Conservation (phyloP, 192 early-diverging fungal species). For the Coemansia pectinata region DNA sequence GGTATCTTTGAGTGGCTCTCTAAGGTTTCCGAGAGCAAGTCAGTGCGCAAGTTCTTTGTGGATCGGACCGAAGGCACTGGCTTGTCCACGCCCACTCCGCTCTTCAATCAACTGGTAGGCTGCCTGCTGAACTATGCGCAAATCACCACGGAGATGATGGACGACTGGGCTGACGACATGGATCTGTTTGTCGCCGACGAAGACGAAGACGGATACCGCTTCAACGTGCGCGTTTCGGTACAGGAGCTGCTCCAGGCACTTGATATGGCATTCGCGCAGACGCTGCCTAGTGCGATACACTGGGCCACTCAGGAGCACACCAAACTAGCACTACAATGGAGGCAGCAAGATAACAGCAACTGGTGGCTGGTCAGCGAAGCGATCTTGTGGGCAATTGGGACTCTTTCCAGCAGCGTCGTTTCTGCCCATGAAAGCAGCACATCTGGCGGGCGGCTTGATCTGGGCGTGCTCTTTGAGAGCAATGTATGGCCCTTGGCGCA, state of each 20-base stretch:
- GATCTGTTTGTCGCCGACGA: conserved; percentile 91
- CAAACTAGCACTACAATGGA: conserved; percentile 56
- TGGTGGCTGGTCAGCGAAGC: conserved; percentile 93
- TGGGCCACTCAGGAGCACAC: conserved; percentile 55
- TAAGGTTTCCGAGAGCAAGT: conserved; percentile 26
- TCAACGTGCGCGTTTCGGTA: conserved; percentile 82
- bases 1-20: conserved; percentile 51
- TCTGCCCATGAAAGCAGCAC: conserved; percentile 52
- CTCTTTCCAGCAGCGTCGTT: conserved; percentile 60
- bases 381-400: conserved; percentile 75
- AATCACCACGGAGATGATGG: conserved; percentile 75
- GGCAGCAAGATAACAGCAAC: conserved; percentile 51
- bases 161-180: conserved; percentile 81
- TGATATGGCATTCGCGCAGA: conserved; percentile 47
- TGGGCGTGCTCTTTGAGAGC: conserved; percentile 77
- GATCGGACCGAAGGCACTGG: not conserved
- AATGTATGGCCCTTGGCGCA: conserved; percentile 68
- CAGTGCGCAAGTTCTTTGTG: conserved; percentile 44
- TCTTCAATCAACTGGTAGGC: conserved; percentile 61
- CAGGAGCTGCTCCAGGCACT: conserved; percentile 73
- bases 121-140: conserved; percentile 72
- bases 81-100: conserved; percentile 27
- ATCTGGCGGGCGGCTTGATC: conserved; percentile 59
- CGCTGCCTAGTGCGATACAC: conserved; percentile 58
- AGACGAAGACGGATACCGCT: conserved; percentile 84